Evolutionary conservation across 805 yeast genomes (phyloP).

Genomic region (Suhomyces faveliae): DNA sequence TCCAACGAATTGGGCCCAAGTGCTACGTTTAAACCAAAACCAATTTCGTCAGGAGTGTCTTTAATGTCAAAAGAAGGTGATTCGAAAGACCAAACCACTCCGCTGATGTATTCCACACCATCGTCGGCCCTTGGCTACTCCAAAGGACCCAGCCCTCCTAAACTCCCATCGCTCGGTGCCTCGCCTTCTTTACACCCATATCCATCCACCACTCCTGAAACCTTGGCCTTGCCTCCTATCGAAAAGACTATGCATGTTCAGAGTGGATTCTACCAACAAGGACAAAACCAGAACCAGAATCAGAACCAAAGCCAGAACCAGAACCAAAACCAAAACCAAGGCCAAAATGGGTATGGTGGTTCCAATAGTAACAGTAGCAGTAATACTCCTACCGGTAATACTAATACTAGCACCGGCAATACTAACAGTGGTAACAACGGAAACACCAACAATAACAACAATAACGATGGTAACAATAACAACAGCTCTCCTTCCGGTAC

Average conservation of each 20-base stretch:
- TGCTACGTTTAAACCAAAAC: constrained; percentile 36
- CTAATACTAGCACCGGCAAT: constrained; percentile 9
- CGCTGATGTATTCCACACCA: constrained; percentile 32
- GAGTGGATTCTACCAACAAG: constrained; percentile 9
- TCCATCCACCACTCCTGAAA: constrained; percentile 11
- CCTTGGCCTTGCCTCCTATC: constrained; percentile 21
- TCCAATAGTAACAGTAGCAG: constrained; percentile 5
- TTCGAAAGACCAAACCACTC: constrained; percentile 1
- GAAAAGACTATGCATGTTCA: constrained; percentile 22
- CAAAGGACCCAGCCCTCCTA: constrained; percentile 20
- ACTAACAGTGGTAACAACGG: constrained; percentile 3
- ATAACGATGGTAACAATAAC: constrained; percentile 7
- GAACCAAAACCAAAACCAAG: not conserved
- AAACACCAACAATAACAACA: constrained; percentile 12
- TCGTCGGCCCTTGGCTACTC: constrained; percentile 30
- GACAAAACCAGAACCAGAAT: constrained; percentile 3
- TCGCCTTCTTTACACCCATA: constrained; percentile 51
- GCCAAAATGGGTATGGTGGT: not conserved
- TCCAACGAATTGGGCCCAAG: constrained; percentile 44
- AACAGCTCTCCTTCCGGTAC: not conserved
- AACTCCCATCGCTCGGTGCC: constrained; percentile 35
- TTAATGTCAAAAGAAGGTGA: constrained; percentile 19
- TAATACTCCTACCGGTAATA: constrained; percentile 8
- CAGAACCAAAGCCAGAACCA: not conserved
- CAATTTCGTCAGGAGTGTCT: constrained; percentile 25